Evolutionary conservation across 495 filamentous ascomycete species (phyloP), one percentile per base, ranked within the genome.

Genomic region (Melanomma pulvis-pyrius): DNA sequence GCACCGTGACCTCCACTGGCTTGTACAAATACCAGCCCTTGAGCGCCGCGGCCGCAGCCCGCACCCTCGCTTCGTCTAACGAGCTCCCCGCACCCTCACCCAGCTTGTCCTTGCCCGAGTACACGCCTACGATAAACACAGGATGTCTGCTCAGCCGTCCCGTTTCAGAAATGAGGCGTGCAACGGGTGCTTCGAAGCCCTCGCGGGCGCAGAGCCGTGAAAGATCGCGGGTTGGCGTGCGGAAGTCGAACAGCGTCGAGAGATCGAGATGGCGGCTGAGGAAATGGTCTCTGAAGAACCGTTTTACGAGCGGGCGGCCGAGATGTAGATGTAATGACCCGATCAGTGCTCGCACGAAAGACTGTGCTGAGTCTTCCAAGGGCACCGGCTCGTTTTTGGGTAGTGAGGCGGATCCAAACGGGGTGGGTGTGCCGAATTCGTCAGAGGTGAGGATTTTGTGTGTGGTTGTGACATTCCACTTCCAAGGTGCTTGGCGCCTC

Each of bases 11-110:
- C 55, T 86, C 78, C 48, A 85, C 62, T 12, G 94, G 94, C 75
- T 86, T 90, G 78, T 98, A 98, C 61, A 98, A 81, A 78, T 98
- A 98, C 96, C 96, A 98, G 19, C 85, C 82, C 81, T 96, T 96
- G 69, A 98, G 79, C 19, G 93, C 86, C 55, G 88, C 85, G 50
- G 93, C 90, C 44, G 92, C 84, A 15, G 94, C 94, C 72, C 90
- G 82, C 48, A 82, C 81, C 68, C 90, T 86, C 58, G 90, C 93
- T 75, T 91, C 86, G 60, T 90, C 77, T 61, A 98, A 79, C 78
- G 83, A 90, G 53, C 84, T 76, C 36, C 88, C 94, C 61, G 86
- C 79, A 30, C 86, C 96, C 78, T 98, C 93, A 57, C 94, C 93
- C 51, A 98, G 80, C 83, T 91, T 90, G 73, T 98, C 92, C 61